phyloP scores from a whole-genome alignment of 495 filamentous ascomycete genomes.

The Hyphodiscus hymeniophilus region DNA sequence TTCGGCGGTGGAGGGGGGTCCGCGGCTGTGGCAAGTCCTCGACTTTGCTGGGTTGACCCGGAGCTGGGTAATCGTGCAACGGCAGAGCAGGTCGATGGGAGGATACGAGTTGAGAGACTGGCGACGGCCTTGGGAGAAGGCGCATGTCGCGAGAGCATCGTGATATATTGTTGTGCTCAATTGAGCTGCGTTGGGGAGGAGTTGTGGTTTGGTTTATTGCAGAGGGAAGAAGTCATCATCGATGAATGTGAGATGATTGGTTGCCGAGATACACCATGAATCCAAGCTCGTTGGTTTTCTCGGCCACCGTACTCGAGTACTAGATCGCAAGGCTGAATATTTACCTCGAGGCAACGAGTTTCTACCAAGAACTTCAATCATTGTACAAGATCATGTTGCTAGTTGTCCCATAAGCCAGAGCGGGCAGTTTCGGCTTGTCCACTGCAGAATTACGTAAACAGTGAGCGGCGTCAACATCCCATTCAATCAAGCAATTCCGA shows the following conservation, averaged over 20 bases:
- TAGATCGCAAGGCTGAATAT: neutral
- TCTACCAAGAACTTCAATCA: neutral
- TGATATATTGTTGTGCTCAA: slow-evolving; percentile 24
- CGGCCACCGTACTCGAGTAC: neutral
- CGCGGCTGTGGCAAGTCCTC: slow-evolving; percentile 81
- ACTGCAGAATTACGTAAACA: neutral
- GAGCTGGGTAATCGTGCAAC: slow-evolving; percentile 28
- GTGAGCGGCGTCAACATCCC: slow-evolving; percentile 12
- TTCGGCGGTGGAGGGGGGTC: slow-evolving; percentile 62
- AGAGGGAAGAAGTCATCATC: slow-evolving; percentile 10
- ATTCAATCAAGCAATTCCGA: slow-evolving; percentile 8
- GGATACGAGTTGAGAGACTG: slow-evolving; percentile 46
- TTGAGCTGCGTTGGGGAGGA: slow-evolving; percentile 15
- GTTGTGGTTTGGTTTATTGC: slow-evolving; percentile 12
- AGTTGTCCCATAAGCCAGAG: neutral
- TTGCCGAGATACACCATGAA: slow-evolving; percentile 1
- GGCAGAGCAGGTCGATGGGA: slow-evolving; percentile 35
- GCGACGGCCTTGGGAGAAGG: slow-evolving; percentile 38
- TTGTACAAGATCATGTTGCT: neutral
- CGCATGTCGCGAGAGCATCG: slow-evolving; percentile 32
- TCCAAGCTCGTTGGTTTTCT: neutral
- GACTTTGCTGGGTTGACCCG: slow-evolving; percentile 36
- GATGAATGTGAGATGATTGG: slow-evolving; percentile 15
- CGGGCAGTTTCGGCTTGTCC: no score
- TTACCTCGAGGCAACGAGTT: neutral